phyloP scores from a whole-genome alignment of 352 stramenopile genomes.

The Pythium rishiriense region DNA sequence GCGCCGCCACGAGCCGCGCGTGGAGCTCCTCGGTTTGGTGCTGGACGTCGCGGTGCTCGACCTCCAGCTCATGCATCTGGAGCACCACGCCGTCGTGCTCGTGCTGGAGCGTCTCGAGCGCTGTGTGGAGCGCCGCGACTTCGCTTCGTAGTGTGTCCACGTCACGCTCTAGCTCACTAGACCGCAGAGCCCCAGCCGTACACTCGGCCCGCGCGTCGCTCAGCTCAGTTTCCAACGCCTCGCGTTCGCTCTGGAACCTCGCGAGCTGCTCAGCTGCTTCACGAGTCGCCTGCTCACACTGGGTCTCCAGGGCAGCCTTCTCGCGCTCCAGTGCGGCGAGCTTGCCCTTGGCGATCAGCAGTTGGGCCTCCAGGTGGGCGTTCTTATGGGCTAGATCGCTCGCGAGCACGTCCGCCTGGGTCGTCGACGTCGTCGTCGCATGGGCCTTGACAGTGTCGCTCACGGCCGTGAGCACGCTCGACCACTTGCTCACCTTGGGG shows the following conservation, averaged over 20 bases:
- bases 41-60: slow-evolving; percentile 49
- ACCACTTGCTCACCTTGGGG: slow-evolving; percentile 29
- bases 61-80: slow-evolving; percentile 47
- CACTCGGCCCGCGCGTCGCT: neutral
- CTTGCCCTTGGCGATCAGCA: slow-evolving; percentile 16
- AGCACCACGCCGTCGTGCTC: slow-evolving; percentile 43
- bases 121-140: neutral
- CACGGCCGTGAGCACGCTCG: slow-evolving; percentile 20
- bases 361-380: slow-evolving; percentile 16
- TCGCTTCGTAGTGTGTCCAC: neutral
- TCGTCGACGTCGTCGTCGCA: neutral
- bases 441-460: neutral
- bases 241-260: neutral
- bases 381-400: slow-evolving; percentile 24
- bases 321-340: slow-evolving; percentile 11
- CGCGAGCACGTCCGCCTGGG: slow-evolving; percentile 21
- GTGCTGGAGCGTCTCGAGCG: slow-evolving; percentile 38
- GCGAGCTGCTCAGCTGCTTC: neutral
- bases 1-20: slow-evolving; percentile 44
- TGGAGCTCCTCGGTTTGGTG: slow-evolving; percentile 62
- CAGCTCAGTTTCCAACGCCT: neutral
- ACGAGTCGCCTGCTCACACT: neutral
- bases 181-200: neutral
- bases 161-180: neutral
- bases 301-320: slow-evolving; percentile 2